These are phyloP conservation scores for Penicillium sp. DNA, from an alignment of 2,329 filamentous ascomycete genomes.

Conservation along the genomic window DNA sequence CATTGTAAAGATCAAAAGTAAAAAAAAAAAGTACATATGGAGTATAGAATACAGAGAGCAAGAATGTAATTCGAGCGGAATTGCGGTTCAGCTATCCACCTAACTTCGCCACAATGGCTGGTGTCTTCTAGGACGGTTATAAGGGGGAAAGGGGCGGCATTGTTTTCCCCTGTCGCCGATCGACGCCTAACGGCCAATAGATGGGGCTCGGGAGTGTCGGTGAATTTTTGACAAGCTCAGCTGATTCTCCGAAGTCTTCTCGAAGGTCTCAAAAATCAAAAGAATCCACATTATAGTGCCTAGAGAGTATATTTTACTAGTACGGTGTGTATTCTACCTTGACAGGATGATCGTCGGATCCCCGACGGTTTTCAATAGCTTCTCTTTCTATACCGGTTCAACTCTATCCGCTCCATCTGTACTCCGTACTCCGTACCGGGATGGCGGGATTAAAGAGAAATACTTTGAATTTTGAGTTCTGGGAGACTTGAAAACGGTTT, in stretches of 20 bases:
- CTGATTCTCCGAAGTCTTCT: conserved; percentile 23
- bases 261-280: conserved; percentile 18
- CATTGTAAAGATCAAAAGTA: neutral
- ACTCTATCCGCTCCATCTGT: neutral
- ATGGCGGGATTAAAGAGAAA: neutral
- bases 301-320: neutral
- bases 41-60: neutral
- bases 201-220: conserved; percentile 24
- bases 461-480: conserved; percentile 2
- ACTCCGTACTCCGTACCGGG: neutral
- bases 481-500: neutral
- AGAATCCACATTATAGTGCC: neutral
- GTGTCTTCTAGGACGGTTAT: neutral
- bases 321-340: conserved; percentile 10
- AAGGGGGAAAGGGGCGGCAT: conserved; percentile 5
- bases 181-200: conserved; percentile 18
- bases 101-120: conserved; percentile 1
- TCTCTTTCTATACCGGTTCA: neutral
- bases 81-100: neutral
- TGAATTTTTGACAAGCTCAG: conserved; percentile 29
- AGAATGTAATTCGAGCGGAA: neutral
- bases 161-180: conserved; percentile 16
- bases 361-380: conserved; percentile 7
- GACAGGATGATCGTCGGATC: conserved; percentile 20
- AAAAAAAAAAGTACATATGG: neutral